phyloP scores from a whole-genome alignment of 768 basidiomycete species.

The Scleroderma bovista region DNA sequence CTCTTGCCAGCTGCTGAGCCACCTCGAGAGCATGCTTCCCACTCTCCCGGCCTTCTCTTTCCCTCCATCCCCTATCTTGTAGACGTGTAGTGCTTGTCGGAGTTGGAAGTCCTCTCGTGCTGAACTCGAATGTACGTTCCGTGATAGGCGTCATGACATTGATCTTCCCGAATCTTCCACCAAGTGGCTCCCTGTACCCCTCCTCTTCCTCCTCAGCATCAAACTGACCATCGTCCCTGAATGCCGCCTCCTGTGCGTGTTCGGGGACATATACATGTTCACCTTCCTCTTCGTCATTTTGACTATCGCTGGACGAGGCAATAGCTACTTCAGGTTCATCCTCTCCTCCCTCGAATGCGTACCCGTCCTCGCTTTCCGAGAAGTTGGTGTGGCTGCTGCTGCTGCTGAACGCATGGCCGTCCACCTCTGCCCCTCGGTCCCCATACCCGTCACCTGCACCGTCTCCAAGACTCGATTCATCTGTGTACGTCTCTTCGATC shows the following conservation, averaged over 20 bases:
- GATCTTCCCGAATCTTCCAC: constrained; percentile 75
- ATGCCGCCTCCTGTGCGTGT: constrained; percentile 21
- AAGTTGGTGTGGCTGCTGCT: constrained; percentile 24
- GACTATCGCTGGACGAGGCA: constrained; percentile 27
- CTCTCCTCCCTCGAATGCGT: constrained; percentile 24
- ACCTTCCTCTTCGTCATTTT: constrained; percentile 27
- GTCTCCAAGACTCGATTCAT: constrained; percentile 25
- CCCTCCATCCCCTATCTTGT: constrained; percentile 4
- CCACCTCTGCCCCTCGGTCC: constrained; percentile 14
- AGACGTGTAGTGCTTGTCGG: constrained; percentile 37
- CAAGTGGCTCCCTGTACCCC: constrained; percentile 43
- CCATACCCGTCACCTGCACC: constrained; percentile 10
- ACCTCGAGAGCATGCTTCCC: constrained; percentile 43
- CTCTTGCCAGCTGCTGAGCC: constrained; percentile 57
- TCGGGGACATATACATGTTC: constrained; percentile 8
- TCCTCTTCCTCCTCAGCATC: constrained; percentile 28
- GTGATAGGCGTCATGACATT: constrained; percentile 98
- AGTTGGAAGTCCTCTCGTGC: constrained; percentile 42
- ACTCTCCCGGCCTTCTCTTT: constrained; percentile 26
- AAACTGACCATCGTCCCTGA: constrained; percentile 19
- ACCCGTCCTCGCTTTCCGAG: constrained; percentile 32
- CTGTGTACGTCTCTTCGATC: constrained; percentile 25
- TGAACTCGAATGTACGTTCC: constrained; percentile 88
- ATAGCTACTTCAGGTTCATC: constrained; percentile 21
- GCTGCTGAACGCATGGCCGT: constrained; percentile 19